These are phyloP conservation scores for Theileria parva DNA, from an alignment of 169 alveolate species.

Conservation along the genomic window DNA sequence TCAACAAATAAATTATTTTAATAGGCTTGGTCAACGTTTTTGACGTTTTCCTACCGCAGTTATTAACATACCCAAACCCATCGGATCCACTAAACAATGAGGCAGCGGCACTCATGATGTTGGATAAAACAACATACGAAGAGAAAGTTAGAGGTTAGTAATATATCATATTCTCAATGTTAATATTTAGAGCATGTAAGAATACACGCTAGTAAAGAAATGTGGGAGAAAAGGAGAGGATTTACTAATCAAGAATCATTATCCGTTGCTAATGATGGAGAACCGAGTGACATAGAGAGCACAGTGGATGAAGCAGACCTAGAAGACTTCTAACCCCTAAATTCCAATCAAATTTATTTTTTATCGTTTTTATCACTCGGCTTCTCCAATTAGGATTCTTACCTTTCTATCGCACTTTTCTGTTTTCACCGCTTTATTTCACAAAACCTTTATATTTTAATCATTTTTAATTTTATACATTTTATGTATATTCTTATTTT, in stretches of 20 bases:
- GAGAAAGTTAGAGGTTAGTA: conserved; percentile 87
- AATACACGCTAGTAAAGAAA: conserved; percentile 75
- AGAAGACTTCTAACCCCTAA: conserved; percentile 48
- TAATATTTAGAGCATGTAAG: conserved; percentile 71
- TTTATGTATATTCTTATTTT: background rate
- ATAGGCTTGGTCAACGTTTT: conserved; percentile 87
- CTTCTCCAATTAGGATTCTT: background rate
- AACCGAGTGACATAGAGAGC: conserved; percentile 32
- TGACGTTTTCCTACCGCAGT: conserved; percentile 94
- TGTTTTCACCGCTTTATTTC: background rate
- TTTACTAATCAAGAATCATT: background rate
- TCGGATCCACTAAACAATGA: conserved; percentile 94
- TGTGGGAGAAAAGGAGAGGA: conserved; percentile 63
- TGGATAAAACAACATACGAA: conserved; percentile 85
- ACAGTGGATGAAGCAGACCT: conserved; percentile 48
- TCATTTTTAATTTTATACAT: background rate
- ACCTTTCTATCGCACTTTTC: conserved; percentile 14
- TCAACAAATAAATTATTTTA: background rate
- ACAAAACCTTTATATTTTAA: background rate
- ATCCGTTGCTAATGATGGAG: conserved; percentile 21
- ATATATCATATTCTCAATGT: background rate
- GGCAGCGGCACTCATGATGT: conserved; percentile 92
- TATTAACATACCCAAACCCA: conserved; percentile 95
- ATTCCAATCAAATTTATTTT: background rate
- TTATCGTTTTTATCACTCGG: conserved; percentile 8